Percentiles rank a stretch among this genome's conserved stretches.
Conservation (phyloP, 139 green algal species). For the Yamagishiella unicocca region DNA sequence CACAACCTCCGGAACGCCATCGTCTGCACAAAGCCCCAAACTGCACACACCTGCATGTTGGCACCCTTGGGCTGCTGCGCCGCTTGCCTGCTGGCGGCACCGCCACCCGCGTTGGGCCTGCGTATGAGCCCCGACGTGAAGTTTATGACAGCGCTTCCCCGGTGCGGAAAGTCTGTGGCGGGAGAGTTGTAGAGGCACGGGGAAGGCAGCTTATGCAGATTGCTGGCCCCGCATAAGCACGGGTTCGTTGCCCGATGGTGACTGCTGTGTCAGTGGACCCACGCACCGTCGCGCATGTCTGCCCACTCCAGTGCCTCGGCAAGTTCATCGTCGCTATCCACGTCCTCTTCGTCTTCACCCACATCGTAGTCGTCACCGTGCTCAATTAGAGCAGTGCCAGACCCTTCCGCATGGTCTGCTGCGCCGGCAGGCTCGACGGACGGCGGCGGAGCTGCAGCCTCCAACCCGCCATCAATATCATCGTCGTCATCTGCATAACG, state of each 20-base stretch:
- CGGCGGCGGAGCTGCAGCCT: background rate
- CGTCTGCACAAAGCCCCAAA: too few species aligned
- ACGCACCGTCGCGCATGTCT: conserved; percentile 77
- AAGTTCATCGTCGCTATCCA: conserved; percentile 70
- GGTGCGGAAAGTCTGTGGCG: conserved; percentile 8
- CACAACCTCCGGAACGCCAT: too few species aligned
- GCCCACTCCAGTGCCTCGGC: conserved; percentile 79
- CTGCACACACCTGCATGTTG: conserved; percentile 50
- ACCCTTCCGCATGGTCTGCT: background rate
- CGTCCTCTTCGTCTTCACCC: conserved; percentile 67
- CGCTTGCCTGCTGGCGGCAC: conserved; percentile 32
- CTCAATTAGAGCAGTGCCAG: conserved; percentile 29
- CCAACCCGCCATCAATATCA: background rate
- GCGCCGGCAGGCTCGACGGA: background rate
- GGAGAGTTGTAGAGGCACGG: too few species aligned
- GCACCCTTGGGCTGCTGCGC: conserved; percentile 65
- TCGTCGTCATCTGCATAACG: conserved; percentile 45
- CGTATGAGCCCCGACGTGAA: conserved; percentile 13
- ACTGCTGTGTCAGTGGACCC: too few species aligned
- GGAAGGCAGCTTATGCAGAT: too few species aligned
- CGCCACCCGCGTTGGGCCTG: conserved; percentile 54
- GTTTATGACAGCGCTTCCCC: background rate
- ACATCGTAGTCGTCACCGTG: conserved; percentile 26
- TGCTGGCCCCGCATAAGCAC: too few species aligned
- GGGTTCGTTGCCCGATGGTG: too few species aligned